Evolutionary conservation across 2,329 filamentous ascomycete genomes (phyloP).

Genomic region (Chalaropsis ovoidea): DNA sequence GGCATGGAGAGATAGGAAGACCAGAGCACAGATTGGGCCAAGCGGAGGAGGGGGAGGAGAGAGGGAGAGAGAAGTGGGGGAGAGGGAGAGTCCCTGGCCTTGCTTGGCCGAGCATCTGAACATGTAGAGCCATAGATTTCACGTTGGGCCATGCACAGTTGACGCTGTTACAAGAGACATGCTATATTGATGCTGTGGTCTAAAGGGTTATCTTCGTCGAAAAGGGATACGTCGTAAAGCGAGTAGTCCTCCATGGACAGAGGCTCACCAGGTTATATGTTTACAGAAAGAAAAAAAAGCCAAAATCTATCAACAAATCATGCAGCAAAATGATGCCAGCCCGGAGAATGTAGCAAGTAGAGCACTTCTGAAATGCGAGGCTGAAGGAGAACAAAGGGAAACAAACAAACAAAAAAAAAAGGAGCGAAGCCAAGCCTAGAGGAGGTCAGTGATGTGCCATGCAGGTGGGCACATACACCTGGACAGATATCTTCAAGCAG

Average conservation of each 20-base stretch:
- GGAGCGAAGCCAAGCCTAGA: no score
- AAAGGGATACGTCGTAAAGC: not conserved
- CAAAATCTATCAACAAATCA: slow-evolving; percentile 15
- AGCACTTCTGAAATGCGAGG: slow-evolving; percentile 20
- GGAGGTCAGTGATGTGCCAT: not conserved
- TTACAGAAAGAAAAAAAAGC: slow-evolving; percentile 6
- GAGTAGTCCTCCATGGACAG: not conserved
- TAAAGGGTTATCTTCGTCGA: not conserved
- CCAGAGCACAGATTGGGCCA: slow-evolving; percentile 3
- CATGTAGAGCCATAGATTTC: not conserved
- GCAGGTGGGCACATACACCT: not conserved
- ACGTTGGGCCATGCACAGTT: not conserved
- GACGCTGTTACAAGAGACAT: not conserved
- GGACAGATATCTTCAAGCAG: not conserved
- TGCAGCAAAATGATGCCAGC: not conserved
- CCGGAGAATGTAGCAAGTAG: slow-evolving; percentile 3
- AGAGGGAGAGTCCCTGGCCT: not conserved
- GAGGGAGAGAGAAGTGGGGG: not conserved
- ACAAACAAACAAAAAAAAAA: not conserved
- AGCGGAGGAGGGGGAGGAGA: slow-evolving; percentile 3
- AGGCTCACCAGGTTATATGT: not conserved
- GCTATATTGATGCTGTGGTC: not conserved
- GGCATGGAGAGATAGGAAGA: slow-evolving; percentile 6
- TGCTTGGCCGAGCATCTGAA: not conserved
- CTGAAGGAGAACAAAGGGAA: slow-evolving; percentile 20